Evolutionary conservation across 2,329 filamentous ascomycete species (phyloP).

Genomic region (Davidsoniella neocaledoniae): DNA sequence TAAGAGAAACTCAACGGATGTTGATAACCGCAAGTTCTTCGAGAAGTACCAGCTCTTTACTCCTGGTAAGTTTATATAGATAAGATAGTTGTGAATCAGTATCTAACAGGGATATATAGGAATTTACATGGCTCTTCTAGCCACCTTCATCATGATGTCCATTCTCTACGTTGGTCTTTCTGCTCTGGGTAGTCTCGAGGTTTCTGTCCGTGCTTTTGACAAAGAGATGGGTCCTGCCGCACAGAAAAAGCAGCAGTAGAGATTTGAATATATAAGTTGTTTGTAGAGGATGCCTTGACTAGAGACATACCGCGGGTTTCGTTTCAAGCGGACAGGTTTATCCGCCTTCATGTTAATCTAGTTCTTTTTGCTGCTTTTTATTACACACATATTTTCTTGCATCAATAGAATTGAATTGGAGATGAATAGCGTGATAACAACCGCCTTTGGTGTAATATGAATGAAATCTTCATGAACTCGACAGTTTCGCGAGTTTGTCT

Average conservation of each 20-base stretch:
- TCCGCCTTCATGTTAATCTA: no score
- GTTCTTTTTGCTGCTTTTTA: no score
- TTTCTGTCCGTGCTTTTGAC: constrained; percentile 88
- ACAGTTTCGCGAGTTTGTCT: no score
- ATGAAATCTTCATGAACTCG: no score
- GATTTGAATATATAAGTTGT: neutral
- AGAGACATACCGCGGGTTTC: no score
- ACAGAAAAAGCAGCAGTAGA: constrained; percentile 51
- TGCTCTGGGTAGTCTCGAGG: constrained; percentile 64
- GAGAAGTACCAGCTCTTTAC: constrained; percentile 92
- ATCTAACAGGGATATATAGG: constrained; percentile 30
- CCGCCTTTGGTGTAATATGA: no score
- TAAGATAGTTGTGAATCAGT: neutral
- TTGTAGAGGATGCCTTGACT: constrained; percentile 68
- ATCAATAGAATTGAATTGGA: no score
- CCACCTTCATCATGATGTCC: constrained; percentile 50
- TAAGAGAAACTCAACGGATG: constrained; percentile 24
- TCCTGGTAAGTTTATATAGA: constrained; percentile 42
- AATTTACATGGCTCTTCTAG: constrained; percentile 73
- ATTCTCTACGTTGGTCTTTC: constrained; percentile 66
- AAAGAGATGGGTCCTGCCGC: constrained; percentile 85
- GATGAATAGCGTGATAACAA: no score
- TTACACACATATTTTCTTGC: no score
- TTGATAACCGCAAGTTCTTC: constrained; percentile 45
- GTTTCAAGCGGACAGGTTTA: no score